These are phyloP conservation scores for Colletotrichum incanum DNA, from an alignment of 2,329 filamentous ascomycete genomes.

Conservation along the genomic window DNA sequence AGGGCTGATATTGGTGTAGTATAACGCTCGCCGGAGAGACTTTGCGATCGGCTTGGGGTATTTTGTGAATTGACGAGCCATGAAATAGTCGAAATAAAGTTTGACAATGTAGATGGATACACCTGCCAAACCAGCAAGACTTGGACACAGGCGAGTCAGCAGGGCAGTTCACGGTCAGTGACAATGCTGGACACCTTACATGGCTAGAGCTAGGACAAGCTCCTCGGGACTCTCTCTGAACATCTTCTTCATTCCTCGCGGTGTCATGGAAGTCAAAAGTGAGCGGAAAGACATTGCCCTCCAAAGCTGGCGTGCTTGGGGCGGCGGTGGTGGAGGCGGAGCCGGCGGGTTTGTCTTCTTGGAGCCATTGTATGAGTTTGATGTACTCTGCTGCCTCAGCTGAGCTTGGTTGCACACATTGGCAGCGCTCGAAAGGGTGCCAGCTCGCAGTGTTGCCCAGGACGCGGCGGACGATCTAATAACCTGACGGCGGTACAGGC, in stretches of 20 bases:
- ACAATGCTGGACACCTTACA: conserved; percentile 52
- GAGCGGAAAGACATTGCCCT: conserved; percentile 54
- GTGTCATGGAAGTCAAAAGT: conserved; percentile 56
- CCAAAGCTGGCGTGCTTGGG: conserved; percentile 49
- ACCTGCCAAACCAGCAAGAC: conserved; percentile 53
- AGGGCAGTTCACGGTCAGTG: background rate
- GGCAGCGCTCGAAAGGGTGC: background rate
- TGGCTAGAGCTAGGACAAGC: conserved; percentile 57
- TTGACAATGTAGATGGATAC: conserved; percentile 57
- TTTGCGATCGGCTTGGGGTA: conserved; percentile 81
- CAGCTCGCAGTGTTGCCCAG: conserved; percentile 11
- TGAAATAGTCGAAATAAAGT: conserved; percentile 70
- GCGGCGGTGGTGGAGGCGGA: conserved; percentile 46
- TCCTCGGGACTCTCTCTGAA: conserved; percentile 62
- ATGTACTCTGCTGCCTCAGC: conserved; percentile 29
- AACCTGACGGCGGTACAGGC: conserved; percentile 20
- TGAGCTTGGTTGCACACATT: background rate
- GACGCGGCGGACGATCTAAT: conserved; percentile 12
- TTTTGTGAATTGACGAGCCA: conserved; percentile 68
- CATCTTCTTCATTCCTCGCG: conserved; percentile 55
- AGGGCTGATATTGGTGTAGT: conserved; percentile 84
- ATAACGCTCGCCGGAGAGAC: conserved; percentile 86
- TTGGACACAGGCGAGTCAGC: conserved; percentile 48
- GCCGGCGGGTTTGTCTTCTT: conserved; percentile 47
- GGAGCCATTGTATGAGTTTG: conserved; percentile 12